phyloP scores from a whole-genome alignment of 2,329 filamentous ascomycete species.

The Monascus ruber region DNA sequence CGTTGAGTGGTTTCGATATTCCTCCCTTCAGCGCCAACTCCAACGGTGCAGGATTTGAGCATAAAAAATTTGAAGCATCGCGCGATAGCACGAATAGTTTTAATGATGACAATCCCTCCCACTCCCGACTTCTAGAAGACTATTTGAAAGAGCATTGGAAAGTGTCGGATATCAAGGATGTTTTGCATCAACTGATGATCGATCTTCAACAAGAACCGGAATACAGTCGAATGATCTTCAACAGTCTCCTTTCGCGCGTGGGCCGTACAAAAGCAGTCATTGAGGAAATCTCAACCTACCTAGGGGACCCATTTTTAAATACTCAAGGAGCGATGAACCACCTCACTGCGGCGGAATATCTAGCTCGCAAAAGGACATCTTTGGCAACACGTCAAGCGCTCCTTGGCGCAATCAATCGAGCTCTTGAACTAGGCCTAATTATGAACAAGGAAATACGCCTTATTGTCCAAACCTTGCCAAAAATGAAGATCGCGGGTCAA shows the following conservation, averaged over 20 bases:
- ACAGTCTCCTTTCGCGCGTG: constrained; percentile 15
- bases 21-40: constrained; percentile 1
- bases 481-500: constrained; percentile 7
- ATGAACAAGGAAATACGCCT: constrained; percentile 18
- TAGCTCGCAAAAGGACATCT: constrained; percentile 8
- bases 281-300: constrained; percentile 19
- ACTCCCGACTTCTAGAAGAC: neutral
- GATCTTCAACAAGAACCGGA: constrained; percentile 23
- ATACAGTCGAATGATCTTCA: constrained; percentile 25
- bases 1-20: constrained; percentile 7
- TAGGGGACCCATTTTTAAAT: constrained; percentile 27
- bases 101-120: too few relatives aligned
- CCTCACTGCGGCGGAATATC: constrained; percentile 15
- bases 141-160: constrained; percentile 10
- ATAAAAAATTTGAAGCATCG: neutral
- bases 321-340: constrained; percentile 25
- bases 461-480: constrained; percentile 20
- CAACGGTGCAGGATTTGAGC: neutral
- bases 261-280: constrained; percentile 4
- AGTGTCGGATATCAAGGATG: constrained; percentile 17
- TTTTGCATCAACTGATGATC: constrained; percentile 17
- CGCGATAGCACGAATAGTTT: neutral
- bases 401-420: constrained; percentile 16
- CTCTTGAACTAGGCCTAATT: constrained; percentile 25
- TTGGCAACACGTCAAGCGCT: constrained; percentile 8